Evolutionary conservation across 1,139 yeast species (phyloP).

Genomic region (Geotrichum histeridarum): DNA sequence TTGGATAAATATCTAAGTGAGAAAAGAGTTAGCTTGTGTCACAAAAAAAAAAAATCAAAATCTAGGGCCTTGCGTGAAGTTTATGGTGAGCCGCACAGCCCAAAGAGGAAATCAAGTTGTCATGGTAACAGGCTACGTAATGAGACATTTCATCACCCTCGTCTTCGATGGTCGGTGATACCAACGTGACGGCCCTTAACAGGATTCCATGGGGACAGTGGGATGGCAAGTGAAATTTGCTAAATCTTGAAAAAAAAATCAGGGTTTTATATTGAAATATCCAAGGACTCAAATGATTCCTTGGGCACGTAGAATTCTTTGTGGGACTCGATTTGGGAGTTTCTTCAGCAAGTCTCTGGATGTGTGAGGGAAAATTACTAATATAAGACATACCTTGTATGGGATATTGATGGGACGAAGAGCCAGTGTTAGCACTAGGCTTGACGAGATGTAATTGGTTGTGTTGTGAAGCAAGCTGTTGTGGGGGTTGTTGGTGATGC

Average conservation of each 20-base stretch:
- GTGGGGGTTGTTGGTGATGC: background rate
- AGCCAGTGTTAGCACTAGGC: background rate
- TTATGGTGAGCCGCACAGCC: constrained; percentile 6
- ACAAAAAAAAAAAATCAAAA: background rate
- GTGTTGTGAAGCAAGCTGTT: background rate
- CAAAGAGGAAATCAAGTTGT: background rate
- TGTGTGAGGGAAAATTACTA: background rate
- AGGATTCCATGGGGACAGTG: too few relatives aligned
- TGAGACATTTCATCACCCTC: background rate
- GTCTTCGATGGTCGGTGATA: too few relatives aligned
- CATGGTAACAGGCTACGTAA: constrained; percentile 7
- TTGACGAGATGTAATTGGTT: background rate
- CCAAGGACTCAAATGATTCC: too few relatives aligned
- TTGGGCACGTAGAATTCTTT: too few relatives aligned
- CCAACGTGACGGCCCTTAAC: too few relatives aligned
- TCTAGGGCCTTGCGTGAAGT: background rate
- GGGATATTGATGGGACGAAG: background rate
- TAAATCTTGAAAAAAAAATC: background rate
- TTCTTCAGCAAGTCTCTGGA: background rate
- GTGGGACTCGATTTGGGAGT: background rate
- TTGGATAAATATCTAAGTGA: background rate
- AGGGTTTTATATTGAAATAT: background rate
- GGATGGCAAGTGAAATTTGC: background rate
- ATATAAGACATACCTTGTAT: constrained; percentile 6
- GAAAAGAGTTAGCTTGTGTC: background rate